These are phyloP conservation scores for Cutaneotrichosporon sp. DNA, from an alignment of 1,284 basidiomycete species.

Conservation along the genomic window DNA sequence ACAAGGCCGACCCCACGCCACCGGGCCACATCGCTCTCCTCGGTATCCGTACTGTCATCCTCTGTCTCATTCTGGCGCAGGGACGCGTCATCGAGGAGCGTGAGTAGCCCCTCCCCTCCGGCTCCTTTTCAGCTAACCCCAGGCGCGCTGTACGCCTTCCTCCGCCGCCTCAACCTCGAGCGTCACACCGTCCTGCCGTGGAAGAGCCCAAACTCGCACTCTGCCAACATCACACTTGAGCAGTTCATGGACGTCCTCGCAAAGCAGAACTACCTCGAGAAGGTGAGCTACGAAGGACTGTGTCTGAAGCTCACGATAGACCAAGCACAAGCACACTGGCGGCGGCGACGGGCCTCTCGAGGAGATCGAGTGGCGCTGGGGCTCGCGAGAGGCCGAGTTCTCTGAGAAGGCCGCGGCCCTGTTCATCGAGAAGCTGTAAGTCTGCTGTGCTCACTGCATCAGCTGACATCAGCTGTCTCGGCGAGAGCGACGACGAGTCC, in stretches of 20 bases:
- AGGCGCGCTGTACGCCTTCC: conserved; percentile 39
- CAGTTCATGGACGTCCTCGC: conserved; percentile 47
- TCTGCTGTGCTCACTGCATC: neutral
- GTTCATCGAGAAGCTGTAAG: conserved; percentile 50
- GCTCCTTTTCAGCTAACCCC: conserved; percentile 17
- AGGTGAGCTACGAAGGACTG: conserved; percentile 30
- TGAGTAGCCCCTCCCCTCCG: no score
- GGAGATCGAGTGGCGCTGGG: conserved; percentile 48
- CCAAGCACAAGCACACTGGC: neutral
- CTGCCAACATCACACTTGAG: conserved; percentile 39
- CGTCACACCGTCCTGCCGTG: conserved; percentile 45
- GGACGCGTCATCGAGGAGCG: conserved; percentile 44
- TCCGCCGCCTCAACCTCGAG: conserved; percentile 41
- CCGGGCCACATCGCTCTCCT: conserved; percentile 41
- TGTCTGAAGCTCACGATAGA: conserved; percentile 1
- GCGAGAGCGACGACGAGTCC: conserved; percentile 13
- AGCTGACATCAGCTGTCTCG: conserved; percentile 20
- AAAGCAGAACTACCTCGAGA: conserved; percentile 49
- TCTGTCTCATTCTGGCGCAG: conserved; percentile 44
- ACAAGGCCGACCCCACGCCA: conserved; percentile 45
- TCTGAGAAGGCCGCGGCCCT: conserved; percentile 44
- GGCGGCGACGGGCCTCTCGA: conserved; percentile 7
- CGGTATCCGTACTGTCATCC: conserved; percentile 49
- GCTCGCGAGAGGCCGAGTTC: conserved; percentile 50
- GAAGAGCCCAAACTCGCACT: conserved; percentile 32